A percentile compares a stretch with the other conserved stretches of the same genome.
Evolutionary conservation across 2,329 filamentous ascomycete species (phyloP).

Genomic region (Sporothrix luriei): DNA sequence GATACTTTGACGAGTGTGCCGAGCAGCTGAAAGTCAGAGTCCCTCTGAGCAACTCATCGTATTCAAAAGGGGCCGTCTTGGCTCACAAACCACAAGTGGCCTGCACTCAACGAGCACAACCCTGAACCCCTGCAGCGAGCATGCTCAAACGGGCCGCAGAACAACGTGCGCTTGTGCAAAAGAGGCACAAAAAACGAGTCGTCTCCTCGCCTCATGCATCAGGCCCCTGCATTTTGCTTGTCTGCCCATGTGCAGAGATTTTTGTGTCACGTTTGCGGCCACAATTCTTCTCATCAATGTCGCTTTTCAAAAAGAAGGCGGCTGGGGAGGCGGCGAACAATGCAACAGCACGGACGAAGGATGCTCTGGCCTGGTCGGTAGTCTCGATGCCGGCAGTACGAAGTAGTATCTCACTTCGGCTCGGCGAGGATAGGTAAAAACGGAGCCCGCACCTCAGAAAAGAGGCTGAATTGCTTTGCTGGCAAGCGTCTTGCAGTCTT

Average conservation of each 20-base stretch:
- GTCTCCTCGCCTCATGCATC: constrained; percentile 1
- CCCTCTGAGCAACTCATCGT: no score
- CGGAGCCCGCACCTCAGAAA: not conserved
- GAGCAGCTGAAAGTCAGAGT: constrained; percentile 1
- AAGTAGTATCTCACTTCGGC: no score
- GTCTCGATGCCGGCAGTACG: constrained; percentile 9
- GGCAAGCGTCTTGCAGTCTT: constrained; percentile 11
- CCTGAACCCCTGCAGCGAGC: constrained; percentile 25
- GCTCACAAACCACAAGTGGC: no score
- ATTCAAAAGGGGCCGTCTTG: no score
- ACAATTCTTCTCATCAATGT: not conserved
- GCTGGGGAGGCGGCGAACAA: constrained; percentile 9
- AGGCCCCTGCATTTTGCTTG: not conserved
- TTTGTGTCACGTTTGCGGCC: not conserved
- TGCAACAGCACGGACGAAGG: not conserved
- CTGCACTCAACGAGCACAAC: not conserved
- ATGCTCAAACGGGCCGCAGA: constrained; percentile 9
- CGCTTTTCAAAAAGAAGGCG: not conserved
- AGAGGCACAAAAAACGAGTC: not conserved
- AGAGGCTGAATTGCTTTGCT: constrained; percentile 25
- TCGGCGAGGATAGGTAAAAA: no score
- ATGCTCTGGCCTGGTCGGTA: not conserved
- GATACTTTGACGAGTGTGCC: not conserved
- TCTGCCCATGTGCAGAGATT: constrained; percentile 8
- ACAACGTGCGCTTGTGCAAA: constrained; percentile 12